Conservation (phyloP, 257 asterid genomes). For the Ballota nigra region DNA sequence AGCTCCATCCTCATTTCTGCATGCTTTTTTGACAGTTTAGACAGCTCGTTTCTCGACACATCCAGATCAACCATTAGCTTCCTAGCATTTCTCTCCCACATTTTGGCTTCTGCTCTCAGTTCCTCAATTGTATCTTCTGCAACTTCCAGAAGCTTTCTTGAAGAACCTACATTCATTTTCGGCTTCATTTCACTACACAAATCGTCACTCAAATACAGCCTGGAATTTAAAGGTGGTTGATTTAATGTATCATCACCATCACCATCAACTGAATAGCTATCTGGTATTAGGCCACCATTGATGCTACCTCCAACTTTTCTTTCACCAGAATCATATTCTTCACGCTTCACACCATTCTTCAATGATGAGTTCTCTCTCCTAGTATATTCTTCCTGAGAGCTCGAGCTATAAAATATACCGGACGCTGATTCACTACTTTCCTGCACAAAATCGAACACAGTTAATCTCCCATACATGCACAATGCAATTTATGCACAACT, state of each 20-base stretch:
- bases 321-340: slow-evolving; percentile 27
- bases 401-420: slow-evolving; percentile 32
- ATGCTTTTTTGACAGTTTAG: slow-evolving; percentile 61
- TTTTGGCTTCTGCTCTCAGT: slow-evolving; percentile 82
- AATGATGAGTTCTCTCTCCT: slow-evolving; percentile 22
- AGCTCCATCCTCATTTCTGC: slow-evolving; percentile 65
- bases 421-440: slow-evolving; percentile 44
- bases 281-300: slow-evolving; percentile 32
- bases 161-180: slow-evolving; percentile 34
- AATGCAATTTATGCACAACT: too few relatives aligned
- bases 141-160: slow-evolving; percentile 56
- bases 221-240: slow-evolving; percentile 38
- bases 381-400: slow-evolving; percentile 33
- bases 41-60: slow-evolving; percentile 50
- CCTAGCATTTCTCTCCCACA: slow-evolving; percentile 97
- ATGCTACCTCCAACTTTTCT: slow-evolving; percentile 33
- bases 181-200: slow-evolving; percentile 35
- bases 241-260: slow-evolving; percentile 37
- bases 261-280: slow-evolving; percentile 33
- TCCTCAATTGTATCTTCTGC: slow-evolving; percentile 74
- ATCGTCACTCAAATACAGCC: slow-evolving; percentile 32
- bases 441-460: slow-evolving; percentile 42
- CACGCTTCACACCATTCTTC: slow-evolving; percentile 31
- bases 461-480: too few relatives aligned
- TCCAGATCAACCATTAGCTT: slow-evolving; percentile 79